phyloP scores from a whole-genome alignment of 495 filamentous ascomycete species.

The Neurospora terricola region DNA sequence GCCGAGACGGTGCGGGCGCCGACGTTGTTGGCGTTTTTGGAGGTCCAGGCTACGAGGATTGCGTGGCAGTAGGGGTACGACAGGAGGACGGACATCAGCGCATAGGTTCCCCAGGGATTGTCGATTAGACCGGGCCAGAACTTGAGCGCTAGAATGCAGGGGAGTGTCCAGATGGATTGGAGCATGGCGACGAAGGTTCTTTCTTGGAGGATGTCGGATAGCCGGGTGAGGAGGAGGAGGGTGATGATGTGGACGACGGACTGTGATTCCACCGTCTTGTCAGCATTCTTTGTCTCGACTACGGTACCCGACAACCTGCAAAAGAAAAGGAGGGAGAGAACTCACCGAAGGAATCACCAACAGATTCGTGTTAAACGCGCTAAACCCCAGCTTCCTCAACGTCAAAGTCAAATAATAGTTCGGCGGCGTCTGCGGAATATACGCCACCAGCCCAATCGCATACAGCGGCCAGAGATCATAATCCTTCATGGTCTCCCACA shows the following conservation, averaged over 20 bases:
- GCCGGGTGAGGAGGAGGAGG: constrained; percentile 39
- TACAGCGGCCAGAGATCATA: constrained; percentile 71
- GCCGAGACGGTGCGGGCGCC: constrained; percentile 57
- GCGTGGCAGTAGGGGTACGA: constrained; percentile 35
- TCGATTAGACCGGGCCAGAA: constrained; percentile 14
- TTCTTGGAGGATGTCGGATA: constrained; percentile 50
- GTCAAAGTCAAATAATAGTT: constrained; percentile 55
- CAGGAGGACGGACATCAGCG: constrained; percentile 42
- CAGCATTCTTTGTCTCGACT: constrained; percentile 2
- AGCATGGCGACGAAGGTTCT: constrained; percentile 43
- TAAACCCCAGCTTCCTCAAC: constrained; percentile 50
- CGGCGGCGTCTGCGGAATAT: constrained; percentile 47
- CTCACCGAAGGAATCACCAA: constrained; percentile 52
- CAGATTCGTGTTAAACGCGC: constrained; percentile 58
- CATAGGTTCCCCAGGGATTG: constrained; percentile 42
- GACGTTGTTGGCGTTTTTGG: constrained; percentile 57
- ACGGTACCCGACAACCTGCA: no score
- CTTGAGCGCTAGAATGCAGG: constrained; percentile 41
- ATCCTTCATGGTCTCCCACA: constrained; percentile 53
- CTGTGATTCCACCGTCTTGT: constrained; percentile 34
- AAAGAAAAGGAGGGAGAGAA: neutral
- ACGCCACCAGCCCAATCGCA: constrained; percentile 48
- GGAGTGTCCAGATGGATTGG: constrained; percentile 48
- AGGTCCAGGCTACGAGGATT: constrained; percentile 55
- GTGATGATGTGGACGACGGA: constrained; percentile 36